Percentiles rank a stretch among this genome's conserved stretches.
phyloP scores from a whole-genome alignment of 352 stramenopile genomes.

The Phytophthora pluvialis region DNA sequence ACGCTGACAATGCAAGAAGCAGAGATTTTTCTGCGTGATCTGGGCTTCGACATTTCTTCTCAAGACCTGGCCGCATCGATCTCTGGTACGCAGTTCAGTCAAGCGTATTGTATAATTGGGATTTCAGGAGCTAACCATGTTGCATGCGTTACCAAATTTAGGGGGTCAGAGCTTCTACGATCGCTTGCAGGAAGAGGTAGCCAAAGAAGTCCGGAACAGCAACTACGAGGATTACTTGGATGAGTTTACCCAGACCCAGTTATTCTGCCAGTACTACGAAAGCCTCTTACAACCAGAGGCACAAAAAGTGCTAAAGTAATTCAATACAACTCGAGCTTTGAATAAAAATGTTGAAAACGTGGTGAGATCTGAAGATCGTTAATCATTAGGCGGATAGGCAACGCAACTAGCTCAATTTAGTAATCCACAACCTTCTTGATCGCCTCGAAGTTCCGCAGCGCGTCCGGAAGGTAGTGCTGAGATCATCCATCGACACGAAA shows the following conservation, averaged over 20 bases:
- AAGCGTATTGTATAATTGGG: no score
- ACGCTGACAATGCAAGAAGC: constrained; percentile 75
- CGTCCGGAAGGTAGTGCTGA: constrained; percentile 92
- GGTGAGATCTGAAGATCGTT: constrained; percentile 9
- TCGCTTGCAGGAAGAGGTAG: constrained; percentile 76
- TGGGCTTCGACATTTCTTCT: constrained; percentile 76
- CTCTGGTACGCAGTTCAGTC: constrained; percentile 32
- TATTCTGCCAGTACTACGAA: constrained; percentile 90
- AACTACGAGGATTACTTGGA: constrained; percentile 75
- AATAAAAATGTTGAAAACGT: constrained; percentile 10
- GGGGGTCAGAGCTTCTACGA: constrained; percentile 72
- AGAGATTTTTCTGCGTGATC: constrained; percentile 69
- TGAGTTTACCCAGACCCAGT: constrained; percentile 86
- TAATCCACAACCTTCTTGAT: constrained; percentile 94
- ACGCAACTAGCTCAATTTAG: constrained; percentile 32
- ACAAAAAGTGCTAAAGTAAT: constrained; percentile 26
- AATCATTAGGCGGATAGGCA: constrained; percentile 4
- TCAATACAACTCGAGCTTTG: not conserved
- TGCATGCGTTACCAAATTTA: constrained; percentile 4
- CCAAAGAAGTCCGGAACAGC: constrained; percentile 72
- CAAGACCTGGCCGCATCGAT: constrained; percentile 54
- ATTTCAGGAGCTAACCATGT: not conserved
- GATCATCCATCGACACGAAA: no score
- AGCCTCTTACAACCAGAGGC: constrained; percentile 56
- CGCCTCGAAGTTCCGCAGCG: constrained; percentile 95